Conservation (phyloP, 73 alveolate species). For the Uronychia binucleata region DNA sequence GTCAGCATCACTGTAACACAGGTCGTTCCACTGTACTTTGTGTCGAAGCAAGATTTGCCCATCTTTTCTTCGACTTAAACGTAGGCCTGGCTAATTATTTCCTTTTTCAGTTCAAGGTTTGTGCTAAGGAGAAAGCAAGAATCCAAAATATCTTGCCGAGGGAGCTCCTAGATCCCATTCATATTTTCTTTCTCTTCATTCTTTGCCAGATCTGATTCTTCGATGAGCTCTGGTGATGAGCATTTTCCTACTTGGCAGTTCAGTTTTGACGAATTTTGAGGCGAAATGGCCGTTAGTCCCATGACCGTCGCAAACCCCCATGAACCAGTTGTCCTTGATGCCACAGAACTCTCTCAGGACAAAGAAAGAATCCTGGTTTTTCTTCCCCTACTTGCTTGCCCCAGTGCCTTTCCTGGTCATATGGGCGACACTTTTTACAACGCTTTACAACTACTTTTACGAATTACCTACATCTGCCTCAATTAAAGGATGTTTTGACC, state of each 20-base stretch:
- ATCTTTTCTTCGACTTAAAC: neutral
- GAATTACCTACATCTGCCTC: no score
- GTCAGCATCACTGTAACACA: slow-evolving; percentile 7
- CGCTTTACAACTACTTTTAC: no score
- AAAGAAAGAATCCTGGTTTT: slow-evolving; percentile 74
- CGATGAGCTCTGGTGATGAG: no score
- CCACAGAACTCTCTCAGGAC: slow-evolving; percentile 45
- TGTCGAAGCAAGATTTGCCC: neutral
- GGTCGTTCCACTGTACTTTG: slow-evolving; percentile 42
- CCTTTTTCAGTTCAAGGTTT: no score
- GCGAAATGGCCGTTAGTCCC: slow-evolving; percentile 76
- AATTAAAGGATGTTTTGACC: no score
- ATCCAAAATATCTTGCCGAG: no score
- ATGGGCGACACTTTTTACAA: neutral
- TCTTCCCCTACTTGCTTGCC: neutral
- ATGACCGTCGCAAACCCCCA: slow-evolving; percentile 79
- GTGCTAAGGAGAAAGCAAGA: no score
- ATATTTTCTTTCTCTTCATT: no score
- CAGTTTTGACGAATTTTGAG: slow-evolving; percentile 47
- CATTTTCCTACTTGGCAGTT: slow-evolving; percentile 65
- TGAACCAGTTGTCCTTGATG: slow-evolving; percentile 58
- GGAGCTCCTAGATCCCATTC: no score
- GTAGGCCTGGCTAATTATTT: no score
- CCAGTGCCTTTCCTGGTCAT: neutral
- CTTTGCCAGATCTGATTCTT: no score